Evolutionary conservation across 2,329 filamentous ascomycete species (phyloP).

Genomic region (Plenodomus biglobosus): DNA sequence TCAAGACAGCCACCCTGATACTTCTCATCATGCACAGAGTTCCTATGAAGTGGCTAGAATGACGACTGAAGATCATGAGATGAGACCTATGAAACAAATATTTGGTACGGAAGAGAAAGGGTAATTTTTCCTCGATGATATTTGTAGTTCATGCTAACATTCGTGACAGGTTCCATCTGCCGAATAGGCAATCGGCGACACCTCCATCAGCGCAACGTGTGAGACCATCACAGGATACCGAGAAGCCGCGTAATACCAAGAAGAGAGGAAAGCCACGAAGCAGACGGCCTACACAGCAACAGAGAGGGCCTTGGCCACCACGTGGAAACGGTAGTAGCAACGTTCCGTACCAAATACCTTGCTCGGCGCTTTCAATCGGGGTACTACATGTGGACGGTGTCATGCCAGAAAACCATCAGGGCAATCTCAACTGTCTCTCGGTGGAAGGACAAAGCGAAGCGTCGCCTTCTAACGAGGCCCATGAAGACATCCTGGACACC

Average conservation of each 20-base stretch:
- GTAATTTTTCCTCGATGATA: background rate
- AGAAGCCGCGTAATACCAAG: background rate
- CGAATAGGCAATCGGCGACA: background rate
- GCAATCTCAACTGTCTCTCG: too few relatives aligned
- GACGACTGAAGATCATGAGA: background rate
- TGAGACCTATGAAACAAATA: background rate
- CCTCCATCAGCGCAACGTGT: slow-evolving; percentile 1
- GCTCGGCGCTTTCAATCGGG: too few relatives aligned
- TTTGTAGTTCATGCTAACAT: background rate
- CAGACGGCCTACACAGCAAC: background rate
- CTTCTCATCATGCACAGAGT: too few relatives aligned
- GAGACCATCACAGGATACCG: background rate
- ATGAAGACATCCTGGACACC: background rate
- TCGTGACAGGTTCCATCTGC: background rate
- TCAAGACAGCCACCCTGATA: background rate
- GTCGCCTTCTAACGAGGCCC: background rate
- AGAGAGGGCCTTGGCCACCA: slow-evolving; percentile 4
- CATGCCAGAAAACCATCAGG: too few relatives aligned
- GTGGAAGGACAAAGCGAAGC: too few relatives aligned
- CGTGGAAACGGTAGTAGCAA: background rate
- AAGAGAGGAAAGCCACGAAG: slow-evolving; percentile 2
- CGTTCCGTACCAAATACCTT: background rate
- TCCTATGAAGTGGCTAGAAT: background rate
- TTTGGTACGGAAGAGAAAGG: background rate
- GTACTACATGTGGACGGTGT: too few relatives aligned